Evolutionary conservation across 192 early-diverging fungal genomes (phyloP).

Genomic region (Dissophora ornata): DNA sequence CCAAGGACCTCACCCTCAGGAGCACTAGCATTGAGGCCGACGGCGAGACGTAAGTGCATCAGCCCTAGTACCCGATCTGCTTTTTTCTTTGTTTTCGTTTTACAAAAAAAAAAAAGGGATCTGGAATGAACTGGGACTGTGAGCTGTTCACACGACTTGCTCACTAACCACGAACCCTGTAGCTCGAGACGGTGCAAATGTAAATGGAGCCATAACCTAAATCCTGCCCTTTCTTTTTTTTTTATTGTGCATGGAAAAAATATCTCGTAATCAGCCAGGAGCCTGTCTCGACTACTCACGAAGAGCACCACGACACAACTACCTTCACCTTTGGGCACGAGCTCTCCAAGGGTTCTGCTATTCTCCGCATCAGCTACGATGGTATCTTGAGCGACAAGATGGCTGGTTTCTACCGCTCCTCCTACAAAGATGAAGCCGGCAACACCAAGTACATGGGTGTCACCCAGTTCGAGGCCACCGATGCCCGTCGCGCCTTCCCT

Average conservation of each 20-base stretch:
- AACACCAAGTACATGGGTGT: conserved; percentile 77
- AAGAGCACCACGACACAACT: conserved; percentile 61
- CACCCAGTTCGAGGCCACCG: conserved; percentile 97
- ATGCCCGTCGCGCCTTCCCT: conserved; percentile 91
- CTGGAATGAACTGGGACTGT: too few relatives aligned
- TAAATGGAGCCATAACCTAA: too few relatives aligned
- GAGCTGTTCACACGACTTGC: too few relatives aligned
- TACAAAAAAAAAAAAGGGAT: background rate
- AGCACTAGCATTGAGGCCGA: conserved; percentile 71
- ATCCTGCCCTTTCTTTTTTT: too few relatives aligned
- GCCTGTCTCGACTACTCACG: conserved; percentile 53
- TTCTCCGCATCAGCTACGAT: conserved; percentile 68
- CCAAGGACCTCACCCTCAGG: conserved; percentile 72
- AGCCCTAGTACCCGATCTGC: background rate
- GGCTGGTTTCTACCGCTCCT: conserved; percentile 95
- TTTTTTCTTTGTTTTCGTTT: background rate
- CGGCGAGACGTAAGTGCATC: conserved; percentile 54
- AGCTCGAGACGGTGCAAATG: too few relatives aligned
- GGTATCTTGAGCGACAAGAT: conserved; percentile 88
- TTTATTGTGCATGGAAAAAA: too few relatives aligned
- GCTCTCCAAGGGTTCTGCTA: conserved; percentile 60
- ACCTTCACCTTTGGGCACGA: conserved; percentile 69
- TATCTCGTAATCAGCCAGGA: conserved; percentile 18
- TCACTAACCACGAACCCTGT: too few relatives aligned
- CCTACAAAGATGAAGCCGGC: conserved; percentile 61